Evolutionary conservation across 768 basidiomycete species (phyloP).

Genomic region (Boletus rex-veris): DNA sequence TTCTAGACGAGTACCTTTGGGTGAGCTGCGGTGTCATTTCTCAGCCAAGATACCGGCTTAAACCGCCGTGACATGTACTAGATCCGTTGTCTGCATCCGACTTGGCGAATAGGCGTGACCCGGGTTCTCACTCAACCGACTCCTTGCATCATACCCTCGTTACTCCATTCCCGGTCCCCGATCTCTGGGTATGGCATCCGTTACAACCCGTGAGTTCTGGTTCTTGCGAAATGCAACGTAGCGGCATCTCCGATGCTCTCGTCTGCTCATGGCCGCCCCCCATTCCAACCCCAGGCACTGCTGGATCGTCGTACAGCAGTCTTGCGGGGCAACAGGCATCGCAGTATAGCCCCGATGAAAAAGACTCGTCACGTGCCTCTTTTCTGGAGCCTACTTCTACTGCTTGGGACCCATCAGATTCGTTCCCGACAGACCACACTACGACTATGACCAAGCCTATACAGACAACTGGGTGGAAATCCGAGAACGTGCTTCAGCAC

Average conservation of each 20-base stretch:
- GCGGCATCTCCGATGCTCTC: slow-evolving; percentile 2
- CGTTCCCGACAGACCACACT: not conserved
- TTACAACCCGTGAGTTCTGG: slow-evolving; percentile 10
- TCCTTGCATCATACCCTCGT: slow-evolving; percentile 11
- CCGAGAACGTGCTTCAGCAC: slow-evolving; percentile 19
- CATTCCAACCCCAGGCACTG: not conserved
- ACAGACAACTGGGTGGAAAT: slow-evolving; percentile 14
- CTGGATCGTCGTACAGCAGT: slow-evolving; percentile 1
- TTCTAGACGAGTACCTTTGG: slow-evolving; percentile 19
- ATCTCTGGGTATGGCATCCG: slow-evolving; percentile 11
- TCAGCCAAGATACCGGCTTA: not conserved
- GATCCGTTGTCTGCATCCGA: slow-evolving; percentile 28
- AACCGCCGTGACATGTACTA: slow-evolving; percentile 9
- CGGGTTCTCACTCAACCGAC: slow-evolving; percentile 1
- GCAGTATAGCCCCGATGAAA: slow-evolving; percentile 3
- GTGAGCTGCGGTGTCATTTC: slow-evolving; percentile 19
- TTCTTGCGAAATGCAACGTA: slow-evolving; percentile 7
- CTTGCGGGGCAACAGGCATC: slow-evolving; percentile 4
- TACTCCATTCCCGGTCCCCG: slow-evolving; percentile 6
- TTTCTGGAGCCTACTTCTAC: slow-evolving; percentile 8
- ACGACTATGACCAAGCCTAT: slow-evolving; percentile 2
- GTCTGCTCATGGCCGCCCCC: slow-evolving; percentile 27
- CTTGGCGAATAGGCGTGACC: slow-evolving; percentile 16
- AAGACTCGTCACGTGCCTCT: slow-evolving; percentile 8
- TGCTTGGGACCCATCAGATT: slow-evolving; percentile 3